phyloP scores from a whole-genome alignment of 1,139 yeast genomes.

The Schizosaccharomyces versatilis region DNA sequence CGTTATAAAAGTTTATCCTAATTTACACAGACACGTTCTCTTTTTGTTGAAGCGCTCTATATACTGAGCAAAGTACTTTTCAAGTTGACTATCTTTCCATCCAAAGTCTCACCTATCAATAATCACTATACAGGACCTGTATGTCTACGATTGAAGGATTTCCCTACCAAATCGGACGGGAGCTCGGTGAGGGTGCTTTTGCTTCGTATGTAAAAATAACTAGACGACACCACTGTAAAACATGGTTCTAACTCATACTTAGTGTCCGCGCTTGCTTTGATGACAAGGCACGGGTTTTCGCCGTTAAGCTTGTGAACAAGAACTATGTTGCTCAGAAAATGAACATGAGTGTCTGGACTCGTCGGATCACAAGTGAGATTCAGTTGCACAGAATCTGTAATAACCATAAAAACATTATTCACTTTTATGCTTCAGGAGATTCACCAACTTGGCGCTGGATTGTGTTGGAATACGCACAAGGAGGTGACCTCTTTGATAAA shows the following conservation, averaged over 20 bases:
- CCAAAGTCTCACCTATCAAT: too few relatives aligned
- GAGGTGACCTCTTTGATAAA: slow-evolving; percentile 53
- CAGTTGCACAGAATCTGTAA: slow-evolving; percentile 31
- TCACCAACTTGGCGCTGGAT: slow-evolving; percentile 36
- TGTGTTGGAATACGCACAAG: slow-evolving; percentile 41
- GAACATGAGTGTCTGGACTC: background rate
- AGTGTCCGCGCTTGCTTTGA: background rate
- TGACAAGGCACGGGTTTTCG: background rate
- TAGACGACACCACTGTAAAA: too few relatives aligned
- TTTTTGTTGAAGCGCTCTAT: too few relatives aligned
- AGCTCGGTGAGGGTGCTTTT: background rate
- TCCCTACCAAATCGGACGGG: background rate
- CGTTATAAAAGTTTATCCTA: too few relatives aligned
- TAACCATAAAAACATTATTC: slow-evolving; percentile 33
- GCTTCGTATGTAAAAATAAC: background rate
- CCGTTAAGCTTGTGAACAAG: background rate
- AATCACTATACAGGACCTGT: too few relatives aligned
- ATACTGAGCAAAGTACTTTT: too few relatives aligned
- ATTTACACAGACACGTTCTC: too few relatives aligned
- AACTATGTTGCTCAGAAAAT: background rate
- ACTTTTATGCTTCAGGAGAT: slow-evolving; percentile 30
- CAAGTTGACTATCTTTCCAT: too few relatives aligned
- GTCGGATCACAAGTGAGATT: slow-evolving; percentile 34
- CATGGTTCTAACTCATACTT: background rate
- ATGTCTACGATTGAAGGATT: background rate